These are phyloP conservation scores for Colletotrichum abscissum DNA, from an alignment of 2,329 filamentous ascomycete genomes.

Conservation along the genomic window DNA sequence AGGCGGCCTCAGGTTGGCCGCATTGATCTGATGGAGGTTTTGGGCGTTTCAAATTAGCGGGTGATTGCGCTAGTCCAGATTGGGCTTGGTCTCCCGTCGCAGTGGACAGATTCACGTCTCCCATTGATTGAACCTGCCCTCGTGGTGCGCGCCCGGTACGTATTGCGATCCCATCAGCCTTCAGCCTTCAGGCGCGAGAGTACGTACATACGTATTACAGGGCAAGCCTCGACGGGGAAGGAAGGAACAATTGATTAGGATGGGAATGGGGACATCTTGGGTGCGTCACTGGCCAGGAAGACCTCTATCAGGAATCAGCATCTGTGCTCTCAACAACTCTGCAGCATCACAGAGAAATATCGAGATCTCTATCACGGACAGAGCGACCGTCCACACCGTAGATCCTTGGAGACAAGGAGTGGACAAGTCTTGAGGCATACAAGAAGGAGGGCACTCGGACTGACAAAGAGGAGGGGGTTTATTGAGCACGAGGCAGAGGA, in stretches of 20 bases:
- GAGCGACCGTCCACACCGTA: not conserved
- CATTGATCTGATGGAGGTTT: conserved; percentile 38
- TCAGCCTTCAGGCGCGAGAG: not conserved
- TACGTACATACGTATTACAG: no score
- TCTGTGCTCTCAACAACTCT: no score
- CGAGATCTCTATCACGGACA: not conserved
- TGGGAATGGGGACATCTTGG: not conserved
- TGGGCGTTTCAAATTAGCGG: conserved; percentile 38
- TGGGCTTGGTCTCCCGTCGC: conserved; percentile 15
- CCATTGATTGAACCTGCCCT: conserved; percentile 34
- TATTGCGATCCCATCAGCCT: not conserved
- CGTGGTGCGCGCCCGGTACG: conserved; percentile 6
- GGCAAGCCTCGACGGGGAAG: not conserved
- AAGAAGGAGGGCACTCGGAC: not conserved
- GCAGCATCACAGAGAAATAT: not conserved
- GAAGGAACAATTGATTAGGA: not conserved
- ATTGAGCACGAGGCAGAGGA: not conserved
- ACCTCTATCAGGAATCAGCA: not conserved
- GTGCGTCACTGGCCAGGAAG: not conserved
- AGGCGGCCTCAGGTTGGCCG: not conserved
- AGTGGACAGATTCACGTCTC: conserved; percentile 33
- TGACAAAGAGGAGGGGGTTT: not conserved
- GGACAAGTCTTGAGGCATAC: not conserved
- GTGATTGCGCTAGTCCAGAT: conserved; percentile 30
- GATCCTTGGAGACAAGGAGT: not conserved